Base-by-base conservation (phyloP, 2,329 filamentous ascomycete species). In the Neopestalotiopsis sp. region DNA sequence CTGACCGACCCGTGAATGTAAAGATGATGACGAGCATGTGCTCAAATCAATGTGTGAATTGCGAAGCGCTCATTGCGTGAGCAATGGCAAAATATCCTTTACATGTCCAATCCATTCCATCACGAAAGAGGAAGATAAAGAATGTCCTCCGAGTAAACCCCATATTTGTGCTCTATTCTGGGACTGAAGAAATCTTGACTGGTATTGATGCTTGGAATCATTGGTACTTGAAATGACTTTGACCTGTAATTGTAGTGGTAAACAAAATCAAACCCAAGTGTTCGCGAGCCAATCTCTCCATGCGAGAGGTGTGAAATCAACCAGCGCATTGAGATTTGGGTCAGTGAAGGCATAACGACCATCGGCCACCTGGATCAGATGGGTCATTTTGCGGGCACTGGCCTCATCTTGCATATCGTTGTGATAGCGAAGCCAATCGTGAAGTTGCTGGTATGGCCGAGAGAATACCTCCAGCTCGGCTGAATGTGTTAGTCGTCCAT, bases 281-380 rank as follows among this genome's bases (percentile, higher is more conserved):
- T 76, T 75, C 67, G 80, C 77, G 49, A 91, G 75, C 89, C 89
- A 92, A 58, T 84, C 79, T 68, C 81, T 80, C 73, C 91, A 89
- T 2, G 75, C 79, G 68, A 84, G 79, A 0, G 89, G 86, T 61
- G 81, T 81, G 13, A 90, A 69, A 49, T 82, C 76, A 13, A 85
- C 80, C 4, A 78, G 72, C 4, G 79, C 81, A 76, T 92, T 92
- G 67, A 94, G 80, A 70, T 89, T 91, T 1, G 88, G 80, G 13
- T 86, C 80, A 3, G 82, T 80, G 73, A 92, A 92, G 71, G 90
- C 88, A 75, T 92, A 94, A 10, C 89, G 86, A 2, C 91, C 89
- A 71, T 91, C 87, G 20, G 88, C 88, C 0, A 92, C 94, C 40
- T 90, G 90, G 49, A 92, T 83, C 30, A 94, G 85, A 40, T 90